Conservation (phyloP, 805 yeast species). For the Starmerella apicola region DNA sequence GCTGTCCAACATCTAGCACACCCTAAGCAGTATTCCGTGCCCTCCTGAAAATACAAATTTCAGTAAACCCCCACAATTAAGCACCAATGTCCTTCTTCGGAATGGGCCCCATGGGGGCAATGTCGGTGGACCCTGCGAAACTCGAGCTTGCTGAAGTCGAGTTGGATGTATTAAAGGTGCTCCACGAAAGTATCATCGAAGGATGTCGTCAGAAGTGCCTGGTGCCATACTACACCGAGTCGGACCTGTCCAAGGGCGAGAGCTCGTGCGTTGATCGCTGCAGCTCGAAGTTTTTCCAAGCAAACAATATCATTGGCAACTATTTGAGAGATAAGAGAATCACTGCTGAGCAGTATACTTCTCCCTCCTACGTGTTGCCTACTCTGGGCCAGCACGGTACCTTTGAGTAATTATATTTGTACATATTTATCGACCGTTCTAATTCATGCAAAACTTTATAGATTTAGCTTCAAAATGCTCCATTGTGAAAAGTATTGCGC, state of each 20-base stretch:
- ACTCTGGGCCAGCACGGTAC: constrained; percentile 19
- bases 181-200: constrained; percentile 35
- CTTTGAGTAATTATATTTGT: constrained; percentile 1
- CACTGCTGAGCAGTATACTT: constrained; percentile 10
- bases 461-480: not conserved
- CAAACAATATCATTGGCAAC: constrained; percentile 34
- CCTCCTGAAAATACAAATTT: not conserved
- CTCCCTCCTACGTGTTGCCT: constrained; percentile 13
- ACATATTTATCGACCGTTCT: not conserved
- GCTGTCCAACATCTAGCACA: too few relatives aligned
- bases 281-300: constrained; percentile 66
- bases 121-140: constrained; percentile 25
- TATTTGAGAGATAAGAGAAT: constrained; percentile 17
- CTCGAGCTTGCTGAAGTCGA: constrained; percentile 28
- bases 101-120: constrained; percentile 23
- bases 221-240: constrained; percentile 73
- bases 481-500: too few relatives aligned
- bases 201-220: constrained; percentile 69
- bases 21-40: not conserved
- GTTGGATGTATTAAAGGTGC: constrained; percentile 24
- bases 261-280: constrained; percentile 73
- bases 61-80: not conserved
- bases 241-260: constrained; percentile 78
- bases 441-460: not conserved
- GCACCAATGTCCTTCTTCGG: constrained; percentile 26